These are phyloP conservation scores for Nitzschia sp. DNA, from an alignment of 108 stramenopile species.

Conservation along the genomic window DNA sequence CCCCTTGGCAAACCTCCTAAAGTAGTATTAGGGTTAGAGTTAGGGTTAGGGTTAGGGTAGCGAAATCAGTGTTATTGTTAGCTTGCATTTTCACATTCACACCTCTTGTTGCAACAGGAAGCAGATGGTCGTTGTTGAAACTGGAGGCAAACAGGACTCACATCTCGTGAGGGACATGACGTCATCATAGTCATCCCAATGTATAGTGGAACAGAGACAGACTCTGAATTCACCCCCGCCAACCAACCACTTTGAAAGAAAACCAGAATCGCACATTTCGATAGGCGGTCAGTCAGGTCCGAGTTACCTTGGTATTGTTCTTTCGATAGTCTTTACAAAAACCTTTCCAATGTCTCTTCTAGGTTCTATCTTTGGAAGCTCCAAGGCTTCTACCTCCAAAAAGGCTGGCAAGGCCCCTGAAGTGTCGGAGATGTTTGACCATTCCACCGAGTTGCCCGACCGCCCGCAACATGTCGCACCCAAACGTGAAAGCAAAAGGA, in stretches of 20 bases:
- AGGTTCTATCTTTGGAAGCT: conserved; percentile 44
- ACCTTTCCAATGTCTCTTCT: conserved; percentile 29
- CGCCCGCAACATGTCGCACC: conserved; percentile 41
- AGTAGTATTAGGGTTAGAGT: no score
- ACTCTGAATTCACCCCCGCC: neutral
- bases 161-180: neutral
- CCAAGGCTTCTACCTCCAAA: neutral
- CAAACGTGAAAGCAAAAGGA: conserved; percentile 12
- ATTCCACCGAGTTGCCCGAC: conserved; percentile 36
- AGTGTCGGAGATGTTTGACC: conserved; percentile 28
- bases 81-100: no score
- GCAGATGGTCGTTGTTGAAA: neutral
- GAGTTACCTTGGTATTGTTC: neutral
- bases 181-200: no score
- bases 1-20: no score
- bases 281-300: neutral
- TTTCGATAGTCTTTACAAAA: neutral
- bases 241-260: neutral
- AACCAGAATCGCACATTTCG: neutral
- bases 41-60: no score
- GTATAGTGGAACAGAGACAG: neutral
- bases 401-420: neutral
- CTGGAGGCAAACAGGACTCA: neutral
- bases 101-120: neutral
- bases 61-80: no score